A percentile compares a stretch with the other conserved stretches of the same genome.
Conservation (phyloP, 139 green algal species). For the Picochlorum sp. region DNA sequence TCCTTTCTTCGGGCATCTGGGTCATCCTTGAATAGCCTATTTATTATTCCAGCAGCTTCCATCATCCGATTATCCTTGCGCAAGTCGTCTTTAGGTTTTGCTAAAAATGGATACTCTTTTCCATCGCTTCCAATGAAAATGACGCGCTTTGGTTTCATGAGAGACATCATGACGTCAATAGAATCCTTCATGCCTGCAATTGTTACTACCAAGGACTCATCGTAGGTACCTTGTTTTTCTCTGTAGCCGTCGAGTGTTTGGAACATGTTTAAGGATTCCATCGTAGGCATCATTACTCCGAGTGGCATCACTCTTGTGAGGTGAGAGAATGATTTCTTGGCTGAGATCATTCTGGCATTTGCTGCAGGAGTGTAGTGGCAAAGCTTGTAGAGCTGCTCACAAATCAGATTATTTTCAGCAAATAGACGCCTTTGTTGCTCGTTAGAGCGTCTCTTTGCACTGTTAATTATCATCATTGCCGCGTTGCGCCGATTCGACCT, state of each 20-base stretch:
- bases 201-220: constrained; percentile 29
- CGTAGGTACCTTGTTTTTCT: neutral
- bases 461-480: constrained; percentile 24
- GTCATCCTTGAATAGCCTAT: constrained; percentile 50
- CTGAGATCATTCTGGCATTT: constrained; percentile 22
- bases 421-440: constrained; percentile 14
- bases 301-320: constrained; percentile 59
- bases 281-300: constrained; percentile 53
- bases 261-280: constrained; percentile 3
- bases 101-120: constrained; percentile 80
- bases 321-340: constrained; percentile 10
- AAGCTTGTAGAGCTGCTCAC: constrained; percentile 72
- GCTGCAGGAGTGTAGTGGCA: constrained; percentile 34
- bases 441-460: constrained; percentile 12
- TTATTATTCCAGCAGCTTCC: constrained; percentile 77
- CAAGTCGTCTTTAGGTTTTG: constrained; percentile 97
- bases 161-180: constrained; percentile 67
- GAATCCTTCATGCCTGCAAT: constrained; percentile 73
- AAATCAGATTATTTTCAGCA: constrained; percentile 41
- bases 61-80: constrained; percentile 96
- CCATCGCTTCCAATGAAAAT: constrained; percentile 69
- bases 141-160: constrained; percentile 88
- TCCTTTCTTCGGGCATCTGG: constrained; percentile 48
- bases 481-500: constrained; percentile 38
- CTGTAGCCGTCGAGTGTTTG: neutral